Evolutionary conservation across 306 rosid species (phyloP), one percentile per base, ranked within the genome.

Genomic region (Fragaria vesca): DNA sequence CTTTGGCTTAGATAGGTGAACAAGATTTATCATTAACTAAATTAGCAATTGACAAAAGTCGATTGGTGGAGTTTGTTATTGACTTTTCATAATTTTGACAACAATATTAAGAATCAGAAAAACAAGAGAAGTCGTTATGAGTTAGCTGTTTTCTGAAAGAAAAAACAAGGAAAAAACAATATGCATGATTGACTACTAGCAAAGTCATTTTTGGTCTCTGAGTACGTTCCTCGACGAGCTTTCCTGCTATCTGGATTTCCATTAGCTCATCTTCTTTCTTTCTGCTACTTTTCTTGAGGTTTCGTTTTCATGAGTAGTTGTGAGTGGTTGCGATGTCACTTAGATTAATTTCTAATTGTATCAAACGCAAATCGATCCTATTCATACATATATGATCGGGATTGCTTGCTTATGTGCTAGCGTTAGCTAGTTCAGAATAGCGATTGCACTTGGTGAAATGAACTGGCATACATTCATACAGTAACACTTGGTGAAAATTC

Each of bases 21-120:
- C 93, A 50, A 91, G 71, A 86, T 81, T 62, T 5, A 38, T 50
- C 7, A 60, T 5, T 63, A 7, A 65, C 17, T 1, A 50, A 72
- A 46, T 30, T n/a, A 50, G 28, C 15, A 57, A 46, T 79, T 15
- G 66, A 26, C 61, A 79, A 12, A 38, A 58, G 85, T 90, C 36
- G 34, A 26, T 60, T 81, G 98, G 86, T 87, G n/a, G 81, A 83
- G 93, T 91, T 91, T 89, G 98, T 88, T 89, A 85, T 61, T 38
- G 82, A 84, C 90, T 84, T 83, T 83, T 18, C 50, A 76, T 38
- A 83, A 84, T 63, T 76, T 78, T 80, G 80, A 75, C 75, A 76
- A 66, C 52, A 62, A 51, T 36, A 74, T 15, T 5, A 46, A 16
- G 7, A 72, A 82, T 42, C 2, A 28, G 16, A 40, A 58, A 38